Evolutionary conservation across 2,329 filamentous ascomycete genomes (phyloP).

Genomic region (Hypoxylon sp.): DNA sequence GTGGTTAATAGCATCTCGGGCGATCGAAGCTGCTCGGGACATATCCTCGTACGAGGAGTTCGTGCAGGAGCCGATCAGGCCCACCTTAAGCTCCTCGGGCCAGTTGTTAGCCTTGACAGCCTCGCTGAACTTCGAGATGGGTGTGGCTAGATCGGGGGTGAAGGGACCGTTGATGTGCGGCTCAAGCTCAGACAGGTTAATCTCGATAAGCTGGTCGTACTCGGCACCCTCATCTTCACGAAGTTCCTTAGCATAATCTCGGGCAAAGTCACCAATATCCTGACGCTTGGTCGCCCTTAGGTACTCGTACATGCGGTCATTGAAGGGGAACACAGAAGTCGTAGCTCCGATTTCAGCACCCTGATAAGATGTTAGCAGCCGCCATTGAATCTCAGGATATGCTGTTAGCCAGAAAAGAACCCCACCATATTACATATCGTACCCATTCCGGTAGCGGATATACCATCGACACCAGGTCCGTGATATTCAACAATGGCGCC

Average conservation of each 20-base stretch:
- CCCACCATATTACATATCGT: neutral
- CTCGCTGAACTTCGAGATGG: constrained; percentile 97
- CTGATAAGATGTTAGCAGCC: neutral
- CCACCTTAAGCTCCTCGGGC: constrained; percentile 97
- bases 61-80: constrained; percentile 97
- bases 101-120: constrained; percentile 95
- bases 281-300: constrained; percentile 90
- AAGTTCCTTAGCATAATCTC: constrained; percentile 86
- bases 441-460: constrained; percentile 88
- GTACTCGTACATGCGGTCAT: constrained; percentile 98
- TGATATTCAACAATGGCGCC: constrained; percentile 88
- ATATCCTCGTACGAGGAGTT: constrained; percentile 92
- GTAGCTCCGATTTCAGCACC: constrained; percentile 84
- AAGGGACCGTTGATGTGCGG: constrained; percentile 99
- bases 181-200: constrained; percentile 95
- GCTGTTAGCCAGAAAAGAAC: no score
- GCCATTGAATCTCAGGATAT: no score
- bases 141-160: constrained; percentile 97
- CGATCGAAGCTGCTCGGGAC: constrained; percentile 92
- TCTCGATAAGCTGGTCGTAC: constrained; percentile 96
- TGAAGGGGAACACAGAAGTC: constrained; percentile 97
- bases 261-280: constrained; percentile 91
- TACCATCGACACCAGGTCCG: constrained; percentile 77
- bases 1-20: constrained; percentile 89
- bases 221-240: constrained; percentile 89